Evolutionary conservation across 306 rosid genomes (phyloP), one percentile per base, ranked within the genome.

Genomic region (Erythrophleum fordii): DNA sequence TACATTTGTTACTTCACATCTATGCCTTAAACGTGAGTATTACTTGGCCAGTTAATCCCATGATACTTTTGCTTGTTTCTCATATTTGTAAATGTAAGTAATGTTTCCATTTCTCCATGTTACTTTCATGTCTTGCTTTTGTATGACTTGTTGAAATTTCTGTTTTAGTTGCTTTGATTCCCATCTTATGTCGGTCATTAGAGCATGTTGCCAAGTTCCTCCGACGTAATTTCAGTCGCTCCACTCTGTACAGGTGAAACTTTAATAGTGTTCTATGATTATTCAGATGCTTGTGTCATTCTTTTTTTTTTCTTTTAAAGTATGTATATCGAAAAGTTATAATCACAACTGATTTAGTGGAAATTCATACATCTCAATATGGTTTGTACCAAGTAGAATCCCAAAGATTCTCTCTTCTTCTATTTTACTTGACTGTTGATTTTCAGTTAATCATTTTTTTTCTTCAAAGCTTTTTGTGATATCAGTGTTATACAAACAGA

Each of bases 141-240:
- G 65, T 74, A 34, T 87, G 75, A 82, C 62, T 28, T 44, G 80
- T 34, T 59, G 52, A 80, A 31, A 83, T 84, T 23, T 80, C 29
- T 71, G 51, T 89, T 83, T 93, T 92, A 96, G 99, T 92, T 77
- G 97, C 99, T 28, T 84, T 93, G 90, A 92, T 96, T 85, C 98
- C 99, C 66, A 76, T 93, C 85, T 67, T 93, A 52, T 96, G 98
- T 69, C 91, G 94, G 83, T 79, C 97, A 11, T 80, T 96, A 81
- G 98, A 90, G 72, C 90, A 86, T n/a, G 97, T 93, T 86, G 93
- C 99, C 73, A 96, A 96, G 91, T 96, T 96, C 87, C 99, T 96
- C 69, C 84, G 97, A 84, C 90, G 82, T 77, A 96, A 96, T 86
- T 96, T 96, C 88, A 88, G 83, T 44, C 92, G 95, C 53, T 93